Percentiles rank a stretch among this genome's conserved stretches.
Evolutionary conservation across 2,329 filamentous ascomycete species (phyloP).

Genomic region (Emergomyces africanus): DNA sequence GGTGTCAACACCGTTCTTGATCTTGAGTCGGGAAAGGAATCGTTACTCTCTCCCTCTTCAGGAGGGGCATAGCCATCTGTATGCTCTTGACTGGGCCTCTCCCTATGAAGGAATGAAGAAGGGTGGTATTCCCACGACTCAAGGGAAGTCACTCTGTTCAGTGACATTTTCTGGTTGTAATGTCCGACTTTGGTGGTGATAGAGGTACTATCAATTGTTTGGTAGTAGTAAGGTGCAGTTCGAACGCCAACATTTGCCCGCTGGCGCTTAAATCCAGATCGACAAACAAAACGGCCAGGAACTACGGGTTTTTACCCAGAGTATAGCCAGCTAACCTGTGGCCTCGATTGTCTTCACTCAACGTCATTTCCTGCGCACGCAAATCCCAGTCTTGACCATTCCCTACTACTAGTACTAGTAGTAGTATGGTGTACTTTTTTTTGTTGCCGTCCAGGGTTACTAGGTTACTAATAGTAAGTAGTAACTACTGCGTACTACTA

Average conservation of each 20-base stretch:
- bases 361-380: not conserved
- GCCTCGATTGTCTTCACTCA: not conserved
- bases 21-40: not conserved
- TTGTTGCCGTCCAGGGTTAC: not conserved
- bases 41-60: not conserved
- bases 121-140: slow-evolving; percentile 30
- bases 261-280: not conserved
- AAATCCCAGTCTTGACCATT: not conserved
- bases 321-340: not conserved
- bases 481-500: too few relatives aligned
- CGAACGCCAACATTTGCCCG: not conserved
- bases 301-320: not conserved
- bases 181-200: not conserved
- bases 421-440: too few relatives aligned
- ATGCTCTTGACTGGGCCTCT: slow-evolving; percentile 11
- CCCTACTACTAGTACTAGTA: too few relatives aligned
- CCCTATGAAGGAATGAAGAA: slow-evolving; percentile 16
- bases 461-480: too few relatives aligned
- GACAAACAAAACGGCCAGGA: not conserved
- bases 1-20: not conserved
- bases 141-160: slow-evolving; percentile 31
- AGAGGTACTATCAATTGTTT: not conserved
- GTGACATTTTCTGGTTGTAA: slow-evolving; percentile 24
- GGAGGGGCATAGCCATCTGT: slow-evolving; percentile 9
- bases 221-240: not conserved